These are phyloP conservation scores for Salix purpurea DNA, from an alignment of 345 rosid species.

Conservation along the genomic window DNA sequence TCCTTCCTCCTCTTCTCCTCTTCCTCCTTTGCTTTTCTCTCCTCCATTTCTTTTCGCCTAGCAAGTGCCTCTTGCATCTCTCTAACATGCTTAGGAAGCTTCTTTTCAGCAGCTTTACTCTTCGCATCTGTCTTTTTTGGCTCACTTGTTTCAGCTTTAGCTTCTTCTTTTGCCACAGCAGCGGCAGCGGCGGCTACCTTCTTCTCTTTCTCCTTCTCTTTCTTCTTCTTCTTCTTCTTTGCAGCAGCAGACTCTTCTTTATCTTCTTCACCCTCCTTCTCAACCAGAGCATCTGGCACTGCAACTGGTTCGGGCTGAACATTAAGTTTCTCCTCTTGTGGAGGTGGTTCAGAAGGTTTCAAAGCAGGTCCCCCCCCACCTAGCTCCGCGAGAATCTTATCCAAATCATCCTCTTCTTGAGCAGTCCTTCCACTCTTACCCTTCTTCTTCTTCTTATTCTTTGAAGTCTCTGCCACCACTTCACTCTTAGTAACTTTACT, in stretches of 20 bases:
- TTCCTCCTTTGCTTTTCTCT: constrained; percentile 74
- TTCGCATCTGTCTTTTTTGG: constrained; percentile 66
- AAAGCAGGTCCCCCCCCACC: constrained; percentile 47
- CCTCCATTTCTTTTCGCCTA: constrained; percentile 74
- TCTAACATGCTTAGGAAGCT: constrained; percentile 85
- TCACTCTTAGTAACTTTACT: constrained; percentile 35
- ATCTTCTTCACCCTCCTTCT: constrained; percentile 77
- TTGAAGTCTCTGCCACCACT: constrained; percentile 56
- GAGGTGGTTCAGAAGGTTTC: constrained; percentile 37
- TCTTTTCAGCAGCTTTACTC: constrained; percentile 80
- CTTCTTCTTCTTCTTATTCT: constrained; percentile 80
- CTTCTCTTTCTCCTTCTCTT: constrained; percentile 71
- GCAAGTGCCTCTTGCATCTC: constrained; percentile 95
- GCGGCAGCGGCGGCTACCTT: constrained; percentile 47
- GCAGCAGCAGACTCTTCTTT: constrained; percentile 69
- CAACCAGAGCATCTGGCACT: constrained; percentile 36
- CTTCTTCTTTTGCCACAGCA: constrained; percentile 45
- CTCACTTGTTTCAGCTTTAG: constrained; percentile 43
- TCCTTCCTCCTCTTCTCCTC: constrained; percentile 85
- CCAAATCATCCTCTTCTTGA: constrained; percentile 94
- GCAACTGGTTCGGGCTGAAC: constrained; percentile 44
- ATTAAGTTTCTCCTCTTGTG: constrained; percentile 47
- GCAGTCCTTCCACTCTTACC: constrained; percentile 80
- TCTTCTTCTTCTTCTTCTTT: constrained; percentile 89
- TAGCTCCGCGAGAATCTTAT: constrained; percentile 86